These are phyloP conservation scores for Coffea eugenioides DNA, from an alignment of 257 asterid species.

Conservation along the genomic window DNA sequence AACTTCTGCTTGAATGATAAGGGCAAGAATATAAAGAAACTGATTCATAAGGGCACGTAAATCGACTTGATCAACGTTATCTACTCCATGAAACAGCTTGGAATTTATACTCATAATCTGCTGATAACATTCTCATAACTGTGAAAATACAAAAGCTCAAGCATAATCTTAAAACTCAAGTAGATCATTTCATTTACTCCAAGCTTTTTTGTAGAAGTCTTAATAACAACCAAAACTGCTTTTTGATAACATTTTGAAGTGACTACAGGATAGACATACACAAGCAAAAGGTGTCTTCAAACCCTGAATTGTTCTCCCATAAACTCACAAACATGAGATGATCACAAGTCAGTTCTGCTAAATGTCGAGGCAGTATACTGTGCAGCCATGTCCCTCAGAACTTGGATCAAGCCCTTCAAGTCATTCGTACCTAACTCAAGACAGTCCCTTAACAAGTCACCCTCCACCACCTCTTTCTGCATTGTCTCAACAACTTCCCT, in stretches of 20 bases:
- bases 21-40: not conserved
- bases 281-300: not conserved
- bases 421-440: conserved; percentile 66
- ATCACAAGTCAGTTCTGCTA: conserved; percentile 48
- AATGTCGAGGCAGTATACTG: conserved; percentile 44
- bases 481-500: conserved; percentile 48
- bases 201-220: not conserved
- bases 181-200: not conserved
- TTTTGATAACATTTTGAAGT: not conserved
- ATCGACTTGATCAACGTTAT: not conserved
- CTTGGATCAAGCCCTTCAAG: conserved; percentile 49
- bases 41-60: not conserved
- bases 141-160: not conserved
- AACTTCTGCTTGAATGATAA: too few relatives aligned
- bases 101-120: too few relatives aligned
- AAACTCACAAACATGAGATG: not conserved
- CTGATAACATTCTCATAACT: not conserved
- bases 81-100: not conserved
- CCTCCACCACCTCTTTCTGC: conserved; percentile 63
- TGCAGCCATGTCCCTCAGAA: conserved; percentile 53
- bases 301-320: too few relatives aligned
- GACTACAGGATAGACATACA: not conserved
- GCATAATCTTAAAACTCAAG: not conserved
- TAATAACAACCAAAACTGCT: not conserved
- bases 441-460: conserved; percentile 72